Base-by-base conservation (phyloP, 2,329 filamentous ascomycete genomes). In the Phialemonium atrogriseum region DNA sequence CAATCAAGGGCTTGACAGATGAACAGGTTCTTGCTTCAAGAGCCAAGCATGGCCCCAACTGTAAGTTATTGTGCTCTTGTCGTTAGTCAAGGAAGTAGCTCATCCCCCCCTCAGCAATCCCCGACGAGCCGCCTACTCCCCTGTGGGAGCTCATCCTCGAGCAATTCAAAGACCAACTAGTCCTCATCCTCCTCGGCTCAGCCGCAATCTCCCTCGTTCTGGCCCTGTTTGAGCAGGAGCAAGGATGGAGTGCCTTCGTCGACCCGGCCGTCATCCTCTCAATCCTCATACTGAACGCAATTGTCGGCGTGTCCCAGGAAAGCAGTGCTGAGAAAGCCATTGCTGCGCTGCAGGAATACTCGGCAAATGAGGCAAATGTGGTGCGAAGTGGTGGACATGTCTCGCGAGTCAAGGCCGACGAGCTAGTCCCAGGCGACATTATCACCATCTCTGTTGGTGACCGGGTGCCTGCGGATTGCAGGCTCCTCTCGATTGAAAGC, bases 311-410 rank as follows among this genome's bases (percentile, higher is more conserved):
- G 17, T 95, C 89, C 35, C 91, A 98, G 68, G 91, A 98, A 68
- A 95, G 85, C 62, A 95, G 88, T 54, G 91, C 91, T 44, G 91
- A 98, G 60, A 95, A 96, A 66, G 91, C 91, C 31, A 98, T 98
- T 55, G 88, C 91, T 16, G 91, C 91, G 26, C 75, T 98, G 35
- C 91, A 98, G 62, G 89, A 98, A 73, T 98, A 98, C 65, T 96
- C 89, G 18, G 91, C 91, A 51, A 98, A 96, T 60, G 86, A 94
- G 60, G 89, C 91, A 47, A 98, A 89, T 55, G 89, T 94, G 32
- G 59, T 94, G 37, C 84, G 91, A 50, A 80, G 89, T 62, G 60
- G 63, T 47, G 87, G 89, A 30, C 75, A 80, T 47, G 67, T 89
- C 40, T 76, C 79, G 43, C 77, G 83, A 45, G 66, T 98, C 63